Base-by-base conservation (phyloP, 2,329 filamentous ascomycete species). In the Calonectria pteridis region DNA sequence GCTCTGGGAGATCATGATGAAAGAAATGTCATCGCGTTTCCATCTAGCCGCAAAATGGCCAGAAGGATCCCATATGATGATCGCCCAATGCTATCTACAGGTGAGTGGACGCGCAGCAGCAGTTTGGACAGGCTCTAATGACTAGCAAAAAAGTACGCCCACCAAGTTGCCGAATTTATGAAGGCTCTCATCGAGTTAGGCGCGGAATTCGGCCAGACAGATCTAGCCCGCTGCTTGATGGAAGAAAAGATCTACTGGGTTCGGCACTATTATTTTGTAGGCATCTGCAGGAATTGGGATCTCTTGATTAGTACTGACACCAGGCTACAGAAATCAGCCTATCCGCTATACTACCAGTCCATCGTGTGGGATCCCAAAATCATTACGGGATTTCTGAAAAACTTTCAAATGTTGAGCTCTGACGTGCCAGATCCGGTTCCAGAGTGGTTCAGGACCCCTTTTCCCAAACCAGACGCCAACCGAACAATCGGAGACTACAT, bases 401-500 rank as follows among this genome's bases (percentile, higher is more conserved):
- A 40, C 33, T 40, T 40, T 6, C 18, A 28, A 16, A 23, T 68
- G 40, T 20, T 68, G 6, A 59, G 16, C 13, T 29, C 28, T 3
- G 43, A 29, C 20, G 31, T 53, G 3, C 66, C 66, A 33, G 6
- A 26, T 26, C 18, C 26, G 11, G 33, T 68, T 14, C 66, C 66
- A 23, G n/a, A 49, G 10, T 68, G 66, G 66, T 68, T 68, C 37
- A 46, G 43, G 16, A 59, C 53, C 16, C 51, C 26, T 14, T 59
- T 29, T n/a, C 51, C 51, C 5, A 37, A 1, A 33, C 66, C 66
- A 29, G 14, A 26, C 14, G 5, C 11, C 13, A 43, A 29, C 16
- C 53, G 14, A 28, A 14, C 26, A 9, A 68, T 68, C 37, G n/a
- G 28, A n/a, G 20, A 31, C n/a, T 68, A 43, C 28, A 11, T 68